Evolutionary conservation across 2,329 filamentous ascomycete genomes (phyloP).

Genomic region (Elsinoe perseae): DNA sequence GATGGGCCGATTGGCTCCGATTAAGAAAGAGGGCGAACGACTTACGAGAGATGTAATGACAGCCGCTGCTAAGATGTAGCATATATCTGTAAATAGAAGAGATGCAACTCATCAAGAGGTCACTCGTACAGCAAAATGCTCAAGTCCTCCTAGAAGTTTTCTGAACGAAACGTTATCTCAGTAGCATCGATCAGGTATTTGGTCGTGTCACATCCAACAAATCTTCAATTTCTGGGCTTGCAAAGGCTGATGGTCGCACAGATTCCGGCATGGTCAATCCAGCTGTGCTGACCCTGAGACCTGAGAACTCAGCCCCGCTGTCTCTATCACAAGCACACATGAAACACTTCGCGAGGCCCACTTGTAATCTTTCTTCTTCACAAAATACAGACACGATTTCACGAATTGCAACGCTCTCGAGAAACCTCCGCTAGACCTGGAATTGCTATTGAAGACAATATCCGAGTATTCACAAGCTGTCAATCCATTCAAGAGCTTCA

Average conservation of each 20-base stretch:
- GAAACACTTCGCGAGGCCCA: neutral
- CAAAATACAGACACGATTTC: neutral
- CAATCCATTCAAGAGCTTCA: neutral
- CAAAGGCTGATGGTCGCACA: neutral
- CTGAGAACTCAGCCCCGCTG: slow-evolving; percentile 5
- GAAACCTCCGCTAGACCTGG: neutral
- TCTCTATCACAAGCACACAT: slow-evolving; percentile 3
- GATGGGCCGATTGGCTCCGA: slow-evolving; percentile 49
- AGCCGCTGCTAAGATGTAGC: slow-evolving; percentile 29
- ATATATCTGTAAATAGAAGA: neutral
- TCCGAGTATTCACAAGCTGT: no score
- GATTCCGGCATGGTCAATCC: neutral
- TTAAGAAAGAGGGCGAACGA: slow-evolving; percentile 44
- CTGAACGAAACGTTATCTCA: neutral
- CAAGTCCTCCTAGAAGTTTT: no score
- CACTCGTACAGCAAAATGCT: no score
- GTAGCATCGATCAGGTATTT: no score
- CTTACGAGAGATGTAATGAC: slow-evolving; percentile 32
- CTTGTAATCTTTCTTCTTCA: neutral
- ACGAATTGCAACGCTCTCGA: neutral
- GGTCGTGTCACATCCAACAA: no score
- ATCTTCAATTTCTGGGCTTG: neutral
- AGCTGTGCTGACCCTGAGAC: slow-evolving; percentile 3
- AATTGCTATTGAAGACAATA: neutral
- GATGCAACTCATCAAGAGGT: neutral